Evolutionary conservation across 2,329 filamentous ascomycete genomes (phyloP), one percentile per base, ranked within the genome.

Genomic region (Fusarium beomiforme): DNA sequence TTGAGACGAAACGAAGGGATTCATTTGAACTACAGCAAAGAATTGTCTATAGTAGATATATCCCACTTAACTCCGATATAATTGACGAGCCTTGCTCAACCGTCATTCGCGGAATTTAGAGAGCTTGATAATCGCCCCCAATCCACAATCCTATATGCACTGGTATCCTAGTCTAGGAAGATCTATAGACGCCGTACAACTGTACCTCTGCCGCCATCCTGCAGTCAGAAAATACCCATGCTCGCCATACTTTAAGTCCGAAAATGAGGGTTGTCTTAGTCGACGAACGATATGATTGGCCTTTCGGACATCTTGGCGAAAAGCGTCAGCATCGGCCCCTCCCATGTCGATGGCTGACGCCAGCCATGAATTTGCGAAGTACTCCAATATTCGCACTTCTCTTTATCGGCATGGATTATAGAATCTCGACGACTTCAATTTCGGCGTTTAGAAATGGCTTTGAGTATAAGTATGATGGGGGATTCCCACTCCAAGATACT

Each of bases 291-390:
- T 17, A 6, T 41, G 34, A 39, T 33, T 53, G 33, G 39, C 10
- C n/a, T 16, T 50, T 57, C 54, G 43, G 44, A 23, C 21, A 34
- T 49, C 10, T 39, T 53, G 24, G 24, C 44, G 11, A 41, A 33
- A 56, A 51, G 43, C 36, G 39, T 56, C 61, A 36, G 59, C 42
- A 46, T 41, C 39, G 8, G 23, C 29, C 14, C 57, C 24, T 44
- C n/a, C 19, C 9, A 37, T 39, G n/a, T 33, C 49, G 65, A 50
- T 53, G 73, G 73, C 67, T 75, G 73, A 72, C 69, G 71, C 73
- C 69, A 71, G 69, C 68, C 14, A 10, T n/a, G n/a, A n/a, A 71
- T 64, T 63, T 13, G 29, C 33, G 42, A 67, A 24, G 42, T 47
- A 19, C 34, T 47, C 23, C 42, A 37, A 47, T 24, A 37, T 16